Percentiles rank a stretch among this genome's conserved stretches.
phyloP scores from a whole-genome alignment of 179 eudicot genomes.

The Spergularia azorica region DNA sequence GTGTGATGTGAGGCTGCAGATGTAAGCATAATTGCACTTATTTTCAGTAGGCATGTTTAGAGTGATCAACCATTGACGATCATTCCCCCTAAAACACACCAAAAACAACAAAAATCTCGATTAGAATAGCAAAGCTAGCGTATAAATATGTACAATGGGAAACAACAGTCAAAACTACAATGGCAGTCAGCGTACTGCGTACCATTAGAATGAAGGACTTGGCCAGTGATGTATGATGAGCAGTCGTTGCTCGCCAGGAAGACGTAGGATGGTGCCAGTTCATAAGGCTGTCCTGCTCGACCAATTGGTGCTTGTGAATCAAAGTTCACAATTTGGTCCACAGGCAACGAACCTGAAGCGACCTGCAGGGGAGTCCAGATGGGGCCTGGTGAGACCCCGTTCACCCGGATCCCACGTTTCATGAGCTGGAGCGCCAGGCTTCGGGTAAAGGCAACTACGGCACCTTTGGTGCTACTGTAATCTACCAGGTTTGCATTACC shows the following conservation, averaged over 20 bases:
- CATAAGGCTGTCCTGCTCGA: constrained; percentile 77
- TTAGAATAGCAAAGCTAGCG: background rate
- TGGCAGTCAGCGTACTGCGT: constrained; percentile 36
- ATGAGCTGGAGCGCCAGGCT: constrained; percentile 73
- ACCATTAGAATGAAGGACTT: constrained; percentile 88
- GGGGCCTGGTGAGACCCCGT: constrained; percentile 88
- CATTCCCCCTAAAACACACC: constrained; percentile 1
- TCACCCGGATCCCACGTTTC: constrained; percentile 63
- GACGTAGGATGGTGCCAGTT: constrained; percentile 78
- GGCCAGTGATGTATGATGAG: constrained; percentile 85
- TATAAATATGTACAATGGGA: background rate
- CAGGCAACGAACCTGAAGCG: constrained; percentile 38
- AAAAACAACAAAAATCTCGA: background rate
- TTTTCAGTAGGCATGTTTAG: background rate
- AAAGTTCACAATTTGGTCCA: constrained; percentile 45
- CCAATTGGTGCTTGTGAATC: constrained; percentile 66
- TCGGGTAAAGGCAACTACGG: constrained; percentile 71
- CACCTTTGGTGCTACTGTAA: constrained; percentile 81
- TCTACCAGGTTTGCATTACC: constrained; percentile 62
- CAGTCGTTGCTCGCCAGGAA: constrained; percentile 72
- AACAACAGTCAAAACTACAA: too few relatives aligned
- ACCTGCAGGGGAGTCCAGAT: constrained; percentile 82
- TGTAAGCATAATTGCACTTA: background rate
- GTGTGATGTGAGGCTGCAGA: background rate
- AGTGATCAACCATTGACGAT: background rate